Evolutionary conservation across 2,329 filamentous ascomycete genomes (phyloP).

Genomic region (Thermoascus crustaceus): DNA sequence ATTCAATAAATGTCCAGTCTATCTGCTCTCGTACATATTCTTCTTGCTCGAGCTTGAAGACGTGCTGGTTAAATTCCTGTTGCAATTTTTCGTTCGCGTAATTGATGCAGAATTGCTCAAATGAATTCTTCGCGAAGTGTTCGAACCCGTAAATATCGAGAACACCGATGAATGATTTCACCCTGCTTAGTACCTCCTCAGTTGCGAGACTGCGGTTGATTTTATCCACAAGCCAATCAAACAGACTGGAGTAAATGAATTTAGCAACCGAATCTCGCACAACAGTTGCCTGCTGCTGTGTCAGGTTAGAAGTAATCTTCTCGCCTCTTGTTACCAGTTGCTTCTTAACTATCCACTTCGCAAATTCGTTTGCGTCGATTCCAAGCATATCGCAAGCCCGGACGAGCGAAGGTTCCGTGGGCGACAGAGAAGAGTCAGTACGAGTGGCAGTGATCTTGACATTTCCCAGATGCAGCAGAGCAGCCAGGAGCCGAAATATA

Average conservation of each 20-base stretch:
- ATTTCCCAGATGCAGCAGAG: slow-evolving; percentile 88
- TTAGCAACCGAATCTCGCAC: slow-evolving; percentile 97
- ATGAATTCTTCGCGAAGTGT: slow-evolving; percentile 98
- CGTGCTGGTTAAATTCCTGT: slow-evolving; percentile 98
- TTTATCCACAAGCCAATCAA: slow-evolving; percentile 97
- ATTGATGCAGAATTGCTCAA: slow-evolving; percentile 99
- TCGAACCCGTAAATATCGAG: slow-evolving; percentile 99
- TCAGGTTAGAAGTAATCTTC: slow-evolving; percentile 94
- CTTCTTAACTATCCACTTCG: slow-evolving; percentile 99
- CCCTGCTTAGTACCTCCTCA: slow-evolving; percentile 72
- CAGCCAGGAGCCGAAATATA: slow-evolving; percentile 85
- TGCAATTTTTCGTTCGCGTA: slow-evolving; percentile 99
- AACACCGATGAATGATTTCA: slow-evolving; percentile 90
- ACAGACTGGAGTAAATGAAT: slow-evolving; percentile 95
- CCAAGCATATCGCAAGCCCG: slow-evolving; percentile 79
- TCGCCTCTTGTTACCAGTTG: slow-evolving; percentile 92
- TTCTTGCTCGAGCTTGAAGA: slow-evolving; percentile 98
- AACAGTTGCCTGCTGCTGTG: slow-evolving; percentile 84
- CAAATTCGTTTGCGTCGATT: slow-evolving; percentile 76
- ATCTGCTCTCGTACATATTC: slow-evolving; percentile 94
- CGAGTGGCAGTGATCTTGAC: slow-evolving; percentile 89
- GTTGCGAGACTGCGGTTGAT: slow-evolving; percentile 89
- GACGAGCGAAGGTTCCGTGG: slow-evolving; percentile 72
- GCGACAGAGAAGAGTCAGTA: slow-evolving; percentile 73
- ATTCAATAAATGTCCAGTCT: slow-evolving; percentile 99